These are phyloP conservation scores for Nematocida sp. DNA, from an alignment of 371 early-diverging fungal species.

Conservation along the genomic window DNA sequence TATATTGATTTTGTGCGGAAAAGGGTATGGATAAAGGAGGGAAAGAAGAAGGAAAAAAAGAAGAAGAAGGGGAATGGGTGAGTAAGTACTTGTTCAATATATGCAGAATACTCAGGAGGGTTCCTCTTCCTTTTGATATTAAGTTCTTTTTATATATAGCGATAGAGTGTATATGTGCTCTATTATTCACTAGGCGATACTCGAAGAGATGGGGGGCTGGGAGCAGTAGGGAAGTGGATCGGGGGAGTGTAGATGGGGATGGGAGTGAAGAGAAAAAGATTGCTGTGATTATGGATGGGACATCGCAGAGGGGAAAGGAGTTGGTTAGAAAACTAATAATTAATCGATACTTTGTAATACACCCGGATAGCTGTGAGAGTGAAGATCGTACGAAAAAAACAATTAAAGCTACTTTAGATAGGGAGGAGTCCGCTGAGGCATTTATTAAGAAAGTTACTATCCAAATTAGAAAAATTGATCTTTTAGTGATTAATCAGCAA, in stretches of 20 bases:
- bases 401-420: conserved; percentile 7
- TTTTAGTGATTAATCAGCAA: conserved; percentile 29
- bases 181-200: not conserved
- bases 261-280: not conserved
- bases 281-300: conserved; percentile 19
- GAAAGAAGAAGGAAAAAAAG: not conserved
- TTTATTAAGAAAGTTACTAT: conserved; percentile 31
- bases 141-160: conserved; percentile 17
- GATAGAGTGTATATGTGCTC: not conserved
- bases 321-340: not conserved
- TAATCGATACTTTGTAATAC: conserved; percentile 24
- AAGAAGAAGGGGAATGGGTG: not conserved
- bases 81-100: not conserved
- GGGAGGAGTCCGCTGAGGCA: conserved; percentile 36
- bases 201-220: not conserved
- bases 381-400: not conserved
- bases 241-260: not conserved
- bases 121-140: conserved; percentile 32
- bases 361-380: not conserved
- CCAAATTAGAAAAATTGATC: conserved; percentile 3
- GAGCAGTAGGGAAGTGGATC: not conserved
- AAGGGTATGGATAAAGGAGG: too few relatives aligned
- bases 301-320: not conserved
- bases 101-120: not conserved
- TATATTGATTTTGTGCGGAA: not conserved